Conservation (phyloP, 106 monocot species). For the Gastrodia elata region DNA sequence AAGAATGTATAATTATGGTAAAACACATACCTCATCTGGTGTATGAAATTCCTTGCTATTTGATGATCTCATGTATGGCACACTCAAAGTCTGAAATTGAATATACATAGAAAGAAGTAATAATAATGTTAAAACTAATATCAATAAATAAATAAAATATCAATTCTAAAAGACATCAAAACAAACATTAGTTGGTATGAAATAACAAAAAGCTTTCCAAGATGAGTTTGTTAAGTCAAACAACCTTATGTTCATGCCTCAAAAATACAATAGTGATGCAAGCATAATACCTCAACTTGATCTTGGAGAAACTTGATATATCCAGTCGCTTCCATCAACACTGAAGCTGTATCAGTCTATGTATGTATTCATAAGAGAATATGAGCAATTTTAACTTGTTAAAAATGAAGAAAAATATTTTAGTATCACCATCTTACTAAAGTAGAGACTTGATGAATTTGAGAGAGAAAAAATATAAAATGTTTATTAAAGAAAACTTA, state of each 20-base stretch:
- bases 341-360: constrained; percentile 13
- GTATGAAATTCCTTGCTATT: constrained; percentile 13
- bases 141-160: not conserved
- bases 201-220: not conserved
- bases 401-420: too few species aligned
- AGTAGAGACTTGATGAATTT: too few species aligned
- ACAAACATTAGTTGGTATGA: not conserved
- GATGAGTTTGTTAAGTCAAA: not conserved
- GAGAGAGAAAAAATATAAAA: too few species aligned
- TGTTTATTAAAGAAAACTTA: too few species aligned
- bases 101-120: constrained; percentile 7
- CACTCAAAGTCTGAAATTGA: constrained; percentile 80
- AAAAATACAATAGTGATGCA: not conserved
- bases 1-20: not conserved
- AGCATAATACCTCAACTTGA: constrained; percentile 16
- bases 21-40: constrained; percentile 35
- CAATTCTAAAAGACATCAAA: not conserved
- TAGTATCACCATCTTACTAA: too few species aligned
- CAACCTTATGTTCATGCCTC: not conserved
- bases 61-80: constrained; percentile 50
- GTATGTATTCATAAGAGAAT: not conserved
- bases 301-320: constrained; percentile 15
- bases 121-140: not conserved
- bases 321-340: constrained; percentile 9
- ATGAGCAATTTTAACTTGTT: too few species aligned